Percentiles rank a stretch among this genome's conserved stretches.
These are phyloP conservation scores for Nakazawaea siamensis DNA, from an alignment of 805 yeast genomes.

Conservation along the genomic window DNA sequence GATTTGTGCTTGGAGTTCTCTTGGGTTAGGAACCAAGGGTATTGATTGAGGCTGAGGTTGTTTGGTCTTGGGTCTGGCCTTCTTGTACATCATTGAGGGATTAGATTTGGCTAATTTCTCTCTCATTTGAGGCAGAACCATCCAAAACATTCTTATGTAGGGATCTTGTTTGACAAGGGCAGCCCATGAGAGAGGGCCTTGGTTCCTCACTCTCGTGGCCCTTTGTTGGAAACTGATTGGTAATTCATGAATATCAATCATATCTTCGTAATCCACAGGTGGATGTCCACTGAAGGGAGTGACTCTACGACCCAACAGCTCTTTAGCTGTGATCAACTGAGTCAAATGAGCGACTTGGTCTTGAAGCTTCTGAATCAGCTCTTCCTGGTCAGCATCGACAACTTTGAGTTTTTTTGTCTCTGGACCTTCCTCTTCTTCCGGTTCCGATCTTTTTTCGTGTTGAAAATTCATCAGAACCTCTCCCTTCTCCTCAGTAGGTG, in stretches of 20 bases:
- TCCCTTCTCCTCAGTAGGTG: neutral
- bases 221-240: neutral
- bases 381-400: neutral
- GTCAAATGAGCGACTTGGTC: neutral
- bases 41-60: neutral
- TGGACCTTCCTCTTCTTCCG: neutral
- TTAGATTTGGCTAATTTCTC: too few relatives aligned
- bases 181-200: conserved; percentile 23
- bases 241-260: neutral
- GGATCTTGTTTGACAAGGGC: conserved; percentile 23
- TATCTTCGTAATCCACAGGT: neutral
- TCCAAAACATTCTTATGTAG: conserved; percentile 16
- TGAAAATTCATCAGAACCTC: neutral
- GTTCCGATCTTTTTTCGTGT: neutral
- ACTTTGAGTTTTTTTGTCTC: neutral
- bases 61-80: neutral
- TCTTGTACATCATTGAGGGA: too few relatives aligned
- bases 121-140: neutral
- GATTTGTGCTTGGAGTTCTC: conserved; percentile 22
- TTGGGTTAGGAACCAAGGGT: neutral
- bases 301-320: neutral
- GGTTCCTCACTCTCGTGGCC: conserved; percentile 14
- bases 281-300: neutral
- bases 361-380: neutral
- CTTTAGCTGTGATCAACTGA: neutral